Conservation (phyloP, 2,329 filamentous ascomycete genomes). For the Fulvia fulva region DNA sequence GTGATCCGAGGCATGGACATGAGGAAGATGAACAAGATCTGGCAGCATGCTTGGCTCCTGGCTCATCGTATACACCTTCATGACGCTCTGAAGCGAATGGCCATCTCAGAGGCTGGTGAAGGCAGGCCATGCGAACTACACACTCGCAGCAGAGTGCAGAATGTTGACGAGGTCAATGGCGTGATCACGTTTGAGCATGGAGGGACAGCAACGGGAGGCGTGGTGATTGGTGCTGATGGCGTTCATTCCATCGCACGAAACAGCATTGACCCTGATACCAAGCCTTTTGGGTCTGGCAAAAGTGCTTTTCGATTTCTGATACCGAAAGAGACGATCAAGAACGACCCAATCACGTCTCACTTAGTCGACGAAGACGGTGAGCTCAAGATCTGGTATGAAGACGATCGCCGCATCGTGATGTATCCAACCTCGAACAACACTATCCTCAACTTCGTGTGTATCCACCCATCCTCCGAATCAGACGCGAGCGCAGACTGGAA, state of each 20-base stretch:
- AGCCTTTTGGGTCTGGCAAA: slow-evolving; percentile 43
- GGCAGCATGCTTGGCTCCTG: slow-evolving; percentile 40
- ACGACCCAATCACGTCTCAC: slow-evolving; percentile 39
- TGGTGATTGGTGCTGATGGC: slow-evolving; percentile 34
- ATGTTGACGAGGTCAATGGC: slow-evolving; percentile 24
- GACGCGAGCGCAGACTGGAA: slow-evolving; percentile 33
- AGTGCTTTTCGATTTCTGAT: slow-evolving; percentile 57
- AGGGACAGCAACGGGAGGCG: slow-evolving; percentile 25
- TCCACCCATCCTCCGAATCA: slow-evolving; percentile 35
- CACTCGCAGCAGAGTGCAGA: slow-evolving; percentile 22
- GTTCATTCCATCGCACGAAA: slow-evolving; percentile 26
- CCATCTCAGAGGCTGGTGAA: slow-evolving; percentile 19
- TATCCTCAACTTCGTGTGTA: slow-evolving; percentile 45
- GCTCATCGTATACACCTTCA: slow-evolving; percentile 32
- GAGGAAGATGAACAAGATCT: slow-evolving; percentile 39
- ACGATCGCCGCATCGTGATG: slow-evolving; percentile 45
- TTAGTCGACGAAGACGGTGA: slow-evolving; percentile 33
- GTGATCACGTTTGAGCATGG: slow-evolving; percentile 28
- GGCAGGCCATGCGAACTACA: slow-evolving; percentile 26
- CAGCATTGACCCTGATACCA: slow-evolving; percentile 22
- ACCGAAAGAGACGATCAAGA: slow-evolving; percentile 41
- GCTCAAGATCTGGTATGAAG: slow-evolving; percentile 43
- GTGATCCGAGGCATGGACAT: slow-evolving; percentile 36
- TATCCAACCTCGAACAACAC: slow-evolving; percentile 48
- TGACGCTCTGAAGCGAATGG: slow-evolving; percentile 26